Conservation (phyloP, 169 alveolate species). For the Hepatocystis sp. region DNA sequence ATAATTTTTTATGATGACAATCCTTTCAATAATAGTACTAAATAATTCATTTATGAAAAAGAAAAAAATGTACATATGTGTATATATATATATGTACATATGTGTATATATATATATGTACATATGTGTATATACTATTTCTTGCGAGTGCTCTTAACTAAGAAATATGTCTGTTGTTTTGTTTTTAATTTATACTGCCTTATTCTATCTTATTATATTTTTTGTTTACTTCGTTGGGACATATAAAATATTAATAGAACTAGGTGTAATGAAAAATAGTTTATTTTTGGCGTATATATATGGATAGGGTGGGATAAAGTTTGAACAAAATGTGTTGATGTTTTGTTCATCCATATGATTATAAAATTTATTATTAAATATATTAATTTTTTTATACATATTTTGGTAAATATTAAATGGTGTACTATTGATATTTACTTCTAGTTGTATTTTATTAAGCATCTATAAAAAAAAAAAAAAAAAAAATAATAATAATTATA, state of each 20-base stretch:
- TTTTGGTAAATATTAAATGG: slow-evolving; percentile 27
- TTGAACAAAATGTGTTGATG: slow-evolving; percentile 60
- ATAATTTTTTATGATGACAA: slow-evolving; percentile 65
- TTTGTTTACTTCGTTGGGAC: slow-evolving; percentile 68
- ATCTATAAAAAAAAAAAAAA: slow-evolving; percentile 19
- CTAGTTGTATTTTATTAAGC: slow-evolving; percentile 35
- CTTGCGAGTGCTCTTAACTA: too few species aligned
- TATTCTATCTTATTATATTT: neutral
- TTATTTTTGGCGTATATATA: slow-evolving; percentile 63
- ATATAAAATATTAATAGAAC: slow-evolving; percentile 55
- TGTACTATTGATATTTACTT: slow-evolving; percentile 27
- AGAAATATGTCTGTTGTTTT: too few species aligned
- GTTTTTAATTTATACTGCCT: neutral
- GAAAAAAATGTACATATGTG: slow-evolving; percentile 12
- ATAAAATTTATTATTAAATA: slow-evolving; percentile 53
- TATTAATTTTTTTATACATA: slow-evolving; percentile 55
- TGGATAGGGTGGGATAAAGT: slow-evolving; percentile 63
- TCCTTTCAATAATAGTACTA: slow-evolving; percentile 62
- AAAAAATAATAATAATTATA: too few species aligned
- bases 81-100: neutral
- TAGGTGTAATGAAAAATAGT: slow-evolving; percentile 52
- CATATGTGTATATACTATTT: too few species aligned
- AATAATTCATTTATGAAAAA: neutral
- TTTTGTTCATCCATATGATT: slow-evolving; percentile 15
- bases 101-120: neutral